Base-by-base conservation (phyloP, 2,329 filamentous ascomycete genomes). In the Pseudocercospora ulei region DNA sequence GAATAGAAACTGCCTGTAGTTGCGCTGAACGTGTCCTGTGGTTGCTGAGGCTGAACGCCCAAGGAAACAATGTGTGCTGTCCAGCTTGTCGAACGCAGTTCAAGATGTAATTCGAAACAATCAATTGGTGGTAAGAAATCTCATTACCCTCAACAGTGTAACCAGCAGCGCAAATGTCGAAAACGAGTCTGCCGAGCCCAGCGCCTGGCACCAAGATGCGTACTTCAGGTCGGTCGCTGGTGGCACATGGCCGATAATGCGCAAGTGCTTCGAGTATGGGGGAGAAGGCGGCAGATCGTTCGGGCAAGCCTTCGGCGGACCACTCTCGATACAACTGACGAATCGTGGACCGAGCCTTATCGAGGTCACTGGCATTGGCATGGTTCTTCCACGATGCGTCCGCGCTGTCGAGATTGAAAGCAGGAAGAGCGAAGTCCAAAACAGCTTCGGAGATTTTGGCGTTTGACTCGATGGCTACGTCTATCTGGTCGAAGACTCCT, bases 261-360 rank as follows among this genome's bases (percentile, higher is more conserved):
- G 70, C 64, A 9, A 98, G 67, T 14, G 77, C 78, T 11, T 62
- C 56, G 43, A 92, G 63, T 4, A 96, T 72, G 0, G 83, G 85
- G 0, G 69, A 72, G 56, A 90, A 92, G 56, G 81, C 85, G 2
- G 76, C 75, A n/a, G 75, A 68, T 24, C 90, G 70, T 65, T 98
- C 92, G 0, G 61, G 57, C 2, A 65, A 67, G 0, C 88, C 90
- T 54, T 82, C 86, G 1, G 68, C 72, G 14, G 83, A 85, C 90
- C 92, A 98, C 61, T 98, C 90, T 9, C 90, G 78, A 62, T 87
- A 96, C 59, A 96, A 83, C 57, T 98, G 90, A 7, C 88, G 78
- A 35, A 98, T 71, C 1, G 87, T 96, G 55, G 85, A 93, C 46
- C 86, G 75, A 1, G 88, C 87, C 63, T 96, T 98, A 58, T 93